Evolutionary conservation across 139 green algal genomes (phyloP).

Genomic region (Chlorella vulgaris): DNA sequence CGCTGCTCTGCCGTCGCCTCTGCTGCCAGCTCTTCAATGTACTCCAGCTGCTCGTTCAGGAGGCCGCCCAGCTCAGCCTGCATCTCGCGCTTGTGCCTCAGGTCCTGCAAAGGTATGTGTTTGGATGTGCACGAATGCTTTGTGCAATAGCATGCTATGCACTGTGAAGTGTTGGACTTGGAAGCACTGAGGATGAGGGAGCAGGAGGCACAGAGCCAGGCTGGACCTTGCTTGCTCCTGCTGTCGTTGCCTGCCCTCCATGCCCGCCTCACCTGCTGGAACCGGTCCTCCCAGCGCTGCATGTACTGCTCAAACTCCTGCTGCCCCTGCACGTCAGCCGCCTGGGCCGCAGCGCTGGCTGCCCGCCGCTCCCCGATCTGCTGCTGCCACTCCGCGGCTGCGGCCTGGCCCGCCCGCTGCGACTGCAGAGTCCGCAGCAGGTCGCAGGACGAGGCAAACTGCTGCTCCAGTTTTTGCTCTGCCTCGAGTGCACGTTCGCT

Average conservation of each 20-base stretch:
- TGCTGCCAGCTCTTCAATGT: background rate
- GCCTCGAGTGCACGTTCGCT: conserved; percentile 29
- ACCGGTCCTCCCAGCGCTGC: conserved; percentile 27
- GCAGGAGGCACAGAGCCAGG: too few relatives aligned
- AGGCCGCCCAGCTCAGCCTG: conserved; percentile 5
- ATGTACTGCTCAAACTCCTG: conserved; percentile 15
- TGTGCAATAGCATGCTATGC: too few relatives aligned
- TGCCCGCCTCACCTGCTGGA: conserved; percentile 15
- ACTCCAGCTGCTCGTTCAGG: conserved; percentile 23
- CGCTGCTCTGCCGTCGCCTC: background rate
- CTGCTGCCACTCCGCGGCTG: background rate
- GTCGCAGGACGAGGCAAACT: conserved; percentile 44
- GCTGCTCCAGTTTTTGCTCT: conserved; percentile 33
- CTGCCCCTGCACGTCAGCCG: conserved; percentile 10
- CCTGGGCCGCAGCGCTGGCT: background rate
- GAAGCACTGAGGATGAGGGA: too few relatives aligned
- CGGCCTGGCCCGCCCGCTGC: background rate
- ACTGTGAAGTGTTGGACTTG: too few relatives aligned
- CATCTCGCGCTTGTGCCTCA: conserved; percentile 18
- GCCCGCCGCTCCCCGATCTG: conserved; percentile 19
- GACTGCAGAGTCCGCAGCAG: conserved; percentile 35
- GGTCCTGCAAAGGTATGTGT: background rate
- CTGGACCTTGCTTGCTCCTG: too few relatives aligned
- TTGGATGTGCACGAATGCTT: too few relatives aligned
- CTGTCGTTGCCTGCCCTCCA: background rate